These are phyloP conservation scores for Suillus tomentosus DNA, from an alignment of 768 basidiomycete genomes.

Conservation along the genomic window DNA sequence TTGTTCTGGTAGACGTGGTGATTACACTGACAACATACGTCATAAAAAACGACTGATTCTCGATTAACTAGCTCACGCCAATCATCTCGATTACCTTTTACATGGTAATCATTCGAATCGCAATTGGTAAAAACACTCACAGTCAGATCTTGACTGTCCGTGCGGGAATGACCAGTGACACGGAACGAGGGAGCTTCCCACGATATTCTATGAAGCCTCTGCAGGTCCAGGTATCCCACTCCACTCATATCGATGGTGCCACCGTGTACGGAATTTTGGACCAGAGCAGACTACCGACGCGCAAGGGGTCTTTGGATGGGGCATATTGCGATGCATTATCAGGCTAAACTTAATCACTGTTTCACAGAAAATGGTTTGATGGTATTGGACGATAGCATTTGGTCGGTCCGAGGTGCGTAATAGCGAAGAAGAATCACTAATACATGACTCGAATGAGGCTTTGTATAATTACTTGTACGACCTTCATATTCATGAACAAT, in stretches of 20 bases:
- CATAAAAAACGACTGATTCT: not conserved
- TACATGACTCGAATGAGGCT: not conserved
- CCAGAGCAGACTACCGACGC: not conserved
- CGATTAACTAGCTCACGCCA: not conserved
- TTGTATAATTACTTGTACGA: not conserved
- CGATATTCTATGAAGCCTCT: conserved; percentile 10
- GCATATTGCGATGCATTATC: not conserved
- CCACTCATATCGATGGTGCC: not conserved
- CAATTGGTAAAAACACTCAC: conserved; percentile 5
- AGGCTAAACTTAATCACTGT: not conserved
- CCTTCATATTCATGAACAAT: no score
- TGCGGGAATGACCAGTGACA: not conserved
- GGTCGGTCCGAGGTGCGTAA: not conserved
- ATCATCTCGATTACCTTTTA: not conserved
- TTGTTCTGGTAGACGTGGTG: conserved; percentile 19
- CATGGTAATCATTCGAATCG: not conserved
- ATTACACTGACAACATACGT: not conserved
- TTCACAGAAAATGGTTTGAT: not conserved
- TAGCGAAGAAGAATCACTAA: not conserved
- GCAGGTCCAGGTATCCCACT: conserved; percentile 9
- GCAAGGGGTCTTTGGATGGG: not conserved
- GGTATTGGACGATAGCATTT: not conserved
- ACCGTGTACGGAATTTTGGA: not conserved
- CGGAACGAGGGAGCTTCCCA: not conserved
- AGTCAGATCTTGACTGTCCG: not conserved